These are phyloP conservation scores for Mrakia frigida DNA, from an alignment of 768 basidiomycete genomes.

Conservation along the genomic window DNA sequence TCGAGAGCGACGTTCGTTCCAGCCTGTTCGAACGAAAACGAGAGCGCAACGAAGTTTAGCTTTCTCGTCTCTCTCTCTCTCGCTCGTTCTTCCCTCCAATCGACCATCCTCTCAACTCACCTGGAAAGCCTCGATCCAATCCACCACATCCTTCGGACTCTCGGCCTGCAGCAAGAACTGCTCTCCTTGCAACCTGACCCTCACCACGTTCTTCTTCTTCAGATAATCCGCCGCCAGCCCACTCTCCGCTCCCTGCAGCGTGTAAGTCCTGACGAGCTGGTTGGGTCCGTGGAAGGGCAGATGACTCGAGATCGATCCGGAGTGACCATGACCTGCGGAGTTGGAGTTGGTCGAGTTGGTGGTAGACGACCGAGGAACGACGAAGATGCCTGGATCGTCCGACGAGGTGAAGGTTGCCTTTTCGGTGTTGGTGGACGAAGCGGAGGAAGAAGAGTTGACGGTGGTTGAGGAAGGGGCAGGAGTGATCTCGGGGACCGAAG, in stretches of 20 bases:
- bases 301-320: constrained; percentile 17
- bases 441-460: background rate
- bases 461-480: background rate
- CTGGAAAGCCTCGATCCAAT: constrained; percentile 86
- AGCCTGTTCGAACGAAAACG: constrained; percentile 53
- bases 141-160: constrained; percentile 76
- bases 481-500: background rate
- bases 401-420: constrained; percentile 9
- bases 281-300: constrained; percentile 32
- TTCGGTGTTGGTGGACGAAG: constrained; percentile 12
- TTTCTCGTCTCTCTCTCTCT: background rate
- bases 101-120: too few species aligned
- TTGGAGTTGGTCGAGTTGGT: background rate
- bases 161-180: constrained; percentile 91
- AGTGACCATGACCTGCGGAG: background rate
- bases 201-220: constrained; percentile 89
- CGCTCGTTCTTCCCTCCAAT: too few species aligned
- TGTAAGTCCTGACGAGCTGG: constrained; percentile 61
- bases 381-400: constrained; percentile 13
- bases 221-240: constrained; percentile 91
- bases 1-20: constrained; percentile 88
- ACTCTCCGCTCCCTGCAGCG: constrained; percentile 84
- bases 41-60: too few species aligned
- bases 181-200: constrained; percentile 86
- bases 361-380: constrained; percentile 11